Percentiles rank a stretch among this genome's conserved stretches.
Evolutionary conservation across 2,329 filamentous ascomycete genomes (phyloP).

Genomic region (Didymella keratinophila): DNA sequence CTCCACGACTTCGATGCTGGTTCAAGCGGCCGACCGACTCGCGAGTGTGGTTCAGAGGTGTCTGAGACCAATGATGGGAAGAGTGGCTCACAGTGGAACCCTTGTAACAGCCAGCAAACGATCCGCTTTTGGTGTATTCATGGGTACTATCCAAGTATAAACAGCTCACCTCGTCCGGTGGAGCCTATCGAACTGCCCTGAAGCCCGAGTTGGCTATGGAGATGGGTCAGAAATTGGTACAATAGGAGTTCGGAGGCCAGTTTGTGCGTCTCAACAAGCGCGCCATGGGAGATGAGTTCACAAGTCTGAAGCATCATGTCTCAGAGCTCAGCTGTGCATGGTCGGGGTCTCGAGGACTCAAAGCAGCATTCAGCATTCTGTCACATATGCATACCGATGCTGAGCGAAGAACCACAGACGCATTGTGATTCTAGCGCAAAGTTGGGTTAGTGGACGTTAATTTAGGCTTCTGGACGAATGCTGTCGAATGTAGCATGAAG

Average conservation of each 20-base stretch:
- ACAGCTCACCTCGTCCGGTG: not conserved
- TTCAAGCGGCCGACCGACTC: not conserved
- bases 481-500: no score
- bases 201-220: not conserved
- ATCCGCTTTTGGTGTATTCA: not conserved
- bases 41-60: not conserved
- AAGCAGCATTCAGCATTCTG: no score
- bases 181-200: not conserved
- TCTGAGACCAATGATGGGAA: not conserved
- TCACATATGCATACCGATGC: no score
- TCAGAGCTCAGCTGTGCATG: conserved; percentile 5
- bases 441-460: no score
- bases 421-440: no score
- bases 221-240: not conserved
- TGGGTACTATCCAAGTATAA: conserved; percentile 7
- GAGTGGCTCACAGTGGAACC: not conserved
- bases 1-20: not conserved
- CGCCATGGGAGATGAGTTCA: not conserved
- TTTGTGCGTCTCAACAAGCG: conserved; percentile 1
- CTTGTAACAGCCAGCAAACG: not conserved
- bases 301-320: not conserved
- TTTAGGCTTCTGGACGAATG: no score
- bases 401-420: no score
- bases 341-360: not conserved
- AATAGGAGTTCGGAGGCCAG: not conserved